Evolutionary conservation across 345 rosid species (phyloP).

Genomic region (Eutrema japonicum): DNA sequence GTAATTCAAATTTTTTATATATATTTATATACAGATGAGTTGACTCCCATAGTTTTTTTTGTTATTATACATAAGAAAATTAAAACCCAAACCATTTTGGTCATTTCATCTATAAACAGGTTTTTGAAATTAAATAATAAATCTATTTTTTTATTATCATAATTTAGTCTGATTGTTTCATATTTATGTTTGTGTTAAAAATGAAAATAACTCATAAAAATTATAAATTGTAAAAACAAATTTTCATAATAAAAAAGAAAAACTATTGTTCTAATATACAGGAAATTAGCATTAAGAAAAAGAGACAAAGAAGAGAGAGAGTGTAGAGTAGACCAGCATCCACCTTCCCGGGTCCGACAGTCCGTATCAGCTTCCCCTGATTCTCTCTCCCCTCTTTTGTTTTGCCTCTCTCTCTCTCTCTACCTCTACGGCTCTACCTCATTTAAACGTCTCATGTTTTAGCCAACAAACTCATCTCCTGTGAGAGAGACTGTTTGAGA

Average conservation of each 20-base stretch:
- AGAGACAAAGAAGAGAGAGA: not conserved
- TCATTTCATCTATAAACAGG: too few relatives aligned
- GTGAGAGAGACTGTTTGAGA: conserved; percentile 28
- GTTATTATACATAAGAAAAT: too few relatives aligned
- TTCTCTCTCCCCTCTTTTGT: conserved; percentile 19
- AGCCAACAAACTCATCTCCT: conserved; percentile 25
- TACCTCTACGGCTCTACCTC: not conserved
- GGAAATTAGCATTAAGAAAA: conserved; percentile 14
- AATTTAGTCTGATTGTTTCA: too few relatives aligned
- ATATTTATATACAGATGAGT: not conserved
- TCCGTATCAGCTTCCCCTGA: conserved; percentile 46
- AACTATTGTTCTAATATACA: not conserved
- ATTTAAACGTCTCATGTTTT: conserved; percentile 31
- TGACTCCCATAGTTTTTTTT: not conserved
- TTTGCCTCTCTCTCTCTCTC: conserved; percentile 4
- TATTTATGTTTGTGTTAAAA: too few relatives aligned
- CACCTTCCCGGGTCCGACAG: conserved; percentile 42
- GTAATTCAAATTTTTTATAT: not conserved
- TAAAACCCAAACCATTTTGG: too few relatives aligned
- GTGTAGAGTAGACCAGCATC: conserved; percentile 38
- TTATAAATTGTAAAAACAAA: too few relatives aligned
- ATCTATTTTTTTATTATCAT: too few relatives aligned
- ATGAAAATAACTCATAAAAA: too few relatives aligned
- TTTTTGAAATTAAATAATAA: too few relatives aligned
- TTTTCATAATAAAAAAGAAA: too few relatives aligned